Conservation (phyloP, 352 stramenopile species). For the Globisporangium parvum region DNA sequence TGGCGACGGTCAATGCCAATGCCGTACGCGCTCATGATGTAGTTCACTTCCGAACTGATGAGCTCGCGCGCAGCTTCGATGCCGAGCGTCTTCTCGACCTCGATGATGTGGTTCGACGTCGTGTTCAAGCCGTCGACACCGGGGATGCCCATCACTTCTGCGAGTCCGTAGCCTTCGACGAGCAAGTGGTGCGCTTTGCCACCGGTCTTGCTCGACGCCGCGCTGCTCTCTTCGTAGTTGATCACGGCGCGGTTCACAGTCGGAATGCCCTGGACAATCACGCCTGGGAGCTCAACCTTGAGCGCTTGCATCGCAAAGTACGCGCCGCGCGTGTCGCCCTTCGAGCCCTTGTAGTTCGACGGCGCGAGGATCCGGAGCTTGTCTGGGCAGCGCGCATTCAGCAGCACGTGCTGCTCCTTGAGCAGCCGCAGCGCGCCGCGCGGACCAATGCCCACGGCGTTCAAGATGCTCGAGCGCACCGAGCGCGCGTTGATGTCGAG, state of each 20-base stretch:
- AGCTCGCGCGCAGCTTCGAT: slow-evolving; percentile 97
- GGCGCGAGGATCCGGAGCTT: slow-evolving; percentile 80
- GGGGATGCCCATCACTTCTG: slow-evolving; percentile 97
- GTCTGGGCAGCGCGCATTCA: slow-evolving; percentile 77
- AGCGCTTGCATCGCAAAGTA: slow-evolving; percentile 95
- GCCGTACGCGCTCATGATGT: slow-evolving; percentile 99
- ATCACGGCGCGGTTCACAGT: slow-evolving; percentile 98
- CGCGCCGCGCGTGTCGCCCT: slow-evolving; percentile 65
- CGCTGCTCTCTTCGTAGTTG: slow-evolving; percentile 93
- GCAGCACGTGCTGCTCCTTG: slow-evolving; percentile 81
- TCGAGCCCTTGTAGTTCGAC: slow-evolving; percentile 82
- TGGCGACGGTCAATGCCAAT: slow-evolving; percentile 99
- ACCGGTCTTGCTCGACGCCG: slow-evolving; percentile 20
- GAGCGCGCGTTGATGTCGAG: slow-evolving; percentile 91
- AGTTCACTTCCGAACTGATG: slow-evolving; percentile 97
- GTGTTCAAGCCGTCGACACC: slow-evolving; percentile 95
- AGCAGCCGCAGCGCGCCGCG: slow-evolving; percentile 65
- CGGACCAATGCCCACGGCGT: slow-evolving; percentile 61
- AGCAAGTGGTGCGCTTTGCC: slow-evolving; percentile 93
- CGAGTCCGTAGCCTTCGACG: slow-evolving; percentile 97
- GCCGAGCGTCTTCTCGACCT: slow-evolving; percentile 94
- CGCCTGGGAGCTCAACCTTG: slow-evolving; percentile 92
- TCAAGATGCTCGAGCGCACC: slow-evolving; percentile 91
- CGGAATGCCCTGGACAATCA: slow-evolving; percentile 98
- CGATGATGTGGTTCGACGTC: slow-evolving; percentile 99